Percentiles rank a stretch among this genome's conserved stretches.
These are phyloP conservation scores for Sclerotinia borealis DNA, from an alignment of 2,329 filamentous ascomycete species.

Conservation along the genomic window DNA sequence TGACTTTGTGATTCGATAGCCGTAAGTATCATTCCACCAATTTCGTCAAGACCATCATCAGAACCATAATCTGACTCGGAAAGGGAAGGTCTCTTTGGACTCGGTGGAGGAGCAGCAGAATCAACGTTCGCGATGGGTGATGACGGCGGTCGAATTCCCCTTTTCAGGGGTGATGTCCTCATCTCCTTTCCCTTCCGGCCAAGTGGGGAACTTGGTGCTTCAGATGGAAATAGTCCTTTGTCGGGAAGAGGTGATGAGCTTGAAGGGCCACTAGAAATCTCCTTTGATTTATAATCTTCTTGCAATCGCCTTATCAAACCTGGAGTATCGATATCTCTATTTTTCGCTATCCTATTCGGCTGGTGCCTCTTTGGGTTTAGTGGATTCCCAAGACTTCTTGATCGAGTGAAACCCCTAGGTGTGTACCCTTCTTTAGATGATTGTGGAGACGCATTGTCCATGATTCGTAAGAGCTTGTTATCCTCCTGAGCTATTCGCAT, in stretches of 20 bases:
- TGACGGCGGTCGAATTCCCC: neutral
- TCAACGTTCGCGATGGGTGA: neutral
- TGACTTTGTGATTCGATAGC: conserved; percentile 10
- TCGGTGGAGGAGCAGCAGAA: neutral
- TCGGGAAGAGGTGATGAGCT: conserved; percentile 34
- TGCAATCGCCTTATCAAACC: conserved; percentile 63
- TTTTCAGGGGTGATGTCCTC: conserved; percentile 2
- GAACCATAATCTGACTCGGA: conserved; percentile 12
- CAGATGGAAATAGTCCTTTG: neutral
- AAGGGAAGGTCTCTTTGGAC: neutral
- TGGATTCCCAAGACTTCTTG: conserved; percentile 9
- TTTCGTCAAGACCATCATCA: conserved; percentile 10
- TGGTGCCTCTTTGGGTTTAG: conserved; percentile 58
- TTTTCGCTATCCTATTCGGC: conserved; percentile 46
- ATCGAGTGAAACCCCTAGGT: conserved; percentile 1
- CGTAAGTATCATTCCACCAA: conserved; percentile 9
- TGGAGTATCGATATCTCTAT: conserved; percentile 34
- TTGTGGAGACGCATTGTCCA: conserved; percentile 66
- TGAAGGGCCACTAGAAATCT: conserved; percentile 27
- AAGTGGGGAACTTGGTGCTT: conserved; percentile 2
- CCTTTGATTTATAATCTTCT: conserved; percentile 37
- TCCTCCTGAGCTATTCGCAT: conserved; percentile 59
- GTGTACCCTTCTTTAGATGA: conserved; percentile 40
- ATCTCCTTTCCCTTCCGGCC: neutral
- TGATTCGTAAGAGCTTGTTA: conserved; percentile 52